A percentile compares a stretch with the other conserved stretches of the same genome.
These are phyloP conservation scores for Ehretia macrophylla DNA, from an alignment of 257 asterid genomes.

Conservation along the genomic window DNA sequence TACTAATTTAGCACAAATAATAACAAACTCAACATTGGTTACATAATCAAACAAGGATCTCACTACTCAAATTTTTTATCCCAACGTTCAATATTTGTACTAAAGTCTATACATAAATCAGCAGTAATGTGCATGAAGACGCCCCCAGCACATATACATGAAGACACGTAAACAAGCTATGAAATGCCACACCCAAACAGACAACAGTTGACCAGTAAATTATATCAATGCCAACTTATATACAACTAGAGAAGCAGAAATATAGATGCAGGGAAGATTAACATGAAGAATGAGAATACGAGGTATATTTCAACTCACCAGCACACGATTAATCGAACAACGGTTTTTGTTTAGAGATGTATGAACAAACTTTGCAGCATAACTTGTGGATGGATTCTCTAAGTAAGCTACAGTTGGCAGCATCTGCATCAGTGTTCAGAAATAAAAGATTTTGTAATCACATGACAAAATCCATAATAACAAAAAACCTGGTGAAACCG, in stretches of 20 bases:
- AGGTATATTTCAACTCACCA: slow-evolving; percentile 52
- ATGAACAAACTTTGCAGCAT: slow-evolving; percentile 96
- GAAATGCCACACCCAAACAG: neutral
- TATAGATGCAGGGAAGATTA: neutral
- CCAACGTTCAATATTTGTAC: neutral
- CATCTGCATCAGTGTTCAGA: slow-evolving; percentile 57
- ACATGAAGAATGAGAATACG: slow-evolving; percentile 14
- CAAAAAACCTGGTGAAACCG: neutral
- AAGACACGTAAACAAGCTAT: neutral
- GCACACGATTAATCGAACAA: slow-evolving; percentile 84
- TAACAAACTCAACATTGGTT: neutral
- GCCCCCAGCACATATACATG: no score
- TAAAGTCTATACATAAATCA: no score
- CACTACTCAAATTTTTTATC: neutral
- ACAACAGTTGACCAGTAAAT: no score
- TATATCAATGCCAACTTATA: neutral
- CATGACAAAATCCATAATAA: neutral
- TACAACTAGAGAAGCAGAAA: no score
- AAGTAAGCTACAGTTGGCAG: slow-evolving; percentile 72
- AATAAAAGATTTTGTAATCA: slow-evolving; percentile 5
- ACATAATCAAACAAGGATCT: neutral
- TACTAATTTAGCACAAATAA: neutral
- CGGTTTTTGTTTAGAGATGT: slow-evolving; percentile 95
- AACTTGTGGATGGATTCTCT: slow-evolving; percentile 95
- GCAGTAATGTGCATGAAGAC: no score